Evolutionary conservation across 176 grass and related monocot species (phyloP), one percentile per base, ranked within the genome.

Genomic region (Aechmea fasciata): DNA sequence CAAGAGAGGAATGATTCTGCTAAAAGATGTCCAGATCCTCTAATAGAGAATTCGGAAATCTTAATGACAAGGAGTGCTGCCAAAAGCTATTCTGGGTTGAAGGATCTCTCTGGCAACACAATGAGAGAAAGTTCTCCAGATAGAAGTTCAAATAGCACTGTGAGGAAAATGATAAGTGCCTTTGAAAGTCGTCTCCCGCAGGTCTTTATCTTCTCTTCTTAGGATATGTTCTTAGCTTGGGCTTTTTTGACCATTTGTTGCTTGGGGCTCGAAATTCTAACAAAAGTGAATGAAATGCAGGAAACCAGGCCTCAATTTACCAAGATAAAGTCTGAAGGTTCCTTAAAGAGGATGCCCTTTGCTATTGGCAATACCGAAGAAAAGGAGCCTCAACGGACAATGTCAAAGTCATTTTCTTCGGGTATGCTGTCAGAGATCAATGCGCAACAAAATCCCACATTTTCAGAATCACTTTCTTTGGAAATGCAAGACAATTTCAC

Each of bases 141-240:
- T 11, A 76, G 59, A 76, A 80, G 57, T 25, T 47, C 67, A 19
- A 75, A 57, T 51, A 70, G 49, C 50, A 80, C 57, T 26, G 65
- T 80, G n/a, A 76, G 66, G 63, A 80, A 79, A 80, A 85, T 85
- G 72, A 80, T 85, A 26, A 80, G 67, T 67, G 72, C 53, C 71
- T 75, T 85, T 14, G 82, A 85, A 26, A 76, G 19, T 41, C 71
- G 29, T 76, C 59, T 63, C 14, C 73, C 48, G 52, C 72, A 85
- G 82, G 82, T 85, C 13, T 1, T 57, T 24, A 15, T 51, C 51
- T 74, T 64, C 10, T 79, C 64, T 55, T 69, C 26, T 69, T 59
- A 22, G 3, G 3, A 12, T 20, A 55, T 66, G 14, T 48, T 29
- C 3, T 13, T 51, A 25, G 25, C 12, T 11, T n/a, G 18, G 18